phyloP scores from a whole-genome alignment of 345 rosid genomes.

The Boechera retrofracta region DNA sequence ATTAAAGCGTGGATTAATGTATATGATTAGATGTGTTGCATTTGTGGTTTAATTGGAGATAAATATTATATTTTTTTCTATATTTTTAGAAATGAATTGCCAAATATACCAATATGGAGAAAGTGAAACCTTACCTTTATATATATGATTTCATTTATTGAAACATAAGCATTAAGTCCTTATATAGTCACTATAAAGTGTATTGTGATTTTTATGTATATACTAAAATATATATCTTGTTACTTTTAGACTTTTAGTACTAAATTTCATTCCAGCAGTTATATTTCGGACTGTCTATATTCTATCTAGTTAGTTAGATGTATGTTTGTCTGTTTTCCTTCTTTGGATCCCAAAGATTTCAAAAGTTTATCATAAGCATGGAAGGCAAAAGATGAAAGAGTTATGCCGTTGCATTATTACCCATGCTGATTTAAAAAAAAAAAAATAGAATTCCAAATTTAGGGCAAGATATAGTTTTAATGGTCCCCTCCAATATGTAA shows the following conservation, averaged over 20 bases:
- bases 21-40: no score
- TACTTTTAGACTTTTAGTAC: background rate
- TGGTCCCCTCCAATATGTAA: conserved; percentile 44
- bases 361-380: conserved; percentile 17
- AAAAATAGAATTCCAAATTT: background rate
- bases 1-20: no score
- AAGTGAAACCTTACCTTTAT: no score
- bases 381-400: conserved; percentile 20
- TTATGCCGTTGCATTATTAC: conserved; percentile 28
- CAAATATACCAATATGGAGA: no score
- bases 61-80: no score
- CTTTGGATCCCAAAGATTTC: conserved; percentile 25
- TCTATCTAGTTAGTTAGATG: conserved; percentile 1
- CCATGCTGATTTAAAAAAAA: conserved; percentile 17
- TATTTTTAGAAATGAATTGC: no score
- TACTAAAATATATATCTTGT: background rate
- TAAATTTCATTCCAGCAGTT: background rate
- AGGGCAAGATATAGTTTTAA: conserved; percentile 13
- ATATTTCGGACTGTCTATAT: background rate
- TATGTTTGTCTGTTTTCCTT: conserved; percentile 18
- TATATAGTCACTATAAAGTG: background rate
- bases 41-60: no score
- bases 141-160: background rate
- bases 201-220: no score
- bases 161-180: background rate